phyloP scores from a whole-genome alignment of 176 grass and related monocot genomes.

The Alloteropsis semialata region DNA sequence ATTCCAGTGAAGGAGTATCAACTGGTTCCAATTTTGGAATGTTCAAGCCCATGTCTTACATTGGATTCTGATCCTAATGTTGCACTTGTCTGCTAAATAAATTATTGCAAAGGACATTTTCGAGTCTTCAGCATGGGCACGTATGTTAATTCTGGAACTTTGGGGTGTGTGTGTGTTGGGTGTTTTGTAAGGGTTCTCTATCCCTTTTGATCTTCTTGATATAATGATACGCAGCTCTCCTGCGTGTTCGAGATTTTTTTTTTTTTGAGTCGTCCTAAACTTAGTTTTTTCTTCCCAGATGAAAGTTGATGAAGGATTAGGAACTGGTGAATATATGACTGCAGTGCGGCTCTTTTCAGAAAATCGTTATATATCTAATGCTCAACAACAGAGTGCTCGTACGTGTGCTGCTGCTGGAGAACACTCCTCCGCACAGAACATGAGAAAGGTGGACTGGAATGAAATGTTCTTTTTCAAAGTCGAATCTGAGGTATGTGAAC shows the following conservation, averaged over 20 bases:
- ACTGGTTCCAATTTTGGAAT: too few species aligned
- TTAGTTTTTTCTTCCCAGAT: constrained; percentile 46
- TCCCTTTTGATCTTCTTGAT: too few species aligned
- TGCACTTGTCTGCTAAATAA: constrained; percentile 11
- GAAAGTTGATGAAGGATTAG: constrained; percentile 47
- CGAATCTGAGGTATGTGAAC: constrained; percentile 54
- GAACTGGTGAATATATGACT: constrained; percentile 61
- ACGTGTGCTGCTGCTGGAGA: constrained; percentile 62
- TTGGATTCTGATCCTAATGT: neutral
- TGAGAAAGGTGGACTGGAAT: constrained; percentile 63
- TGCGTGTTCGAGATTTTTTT: too few species aligned
- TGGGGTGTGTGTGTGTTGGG: too few species aligned
- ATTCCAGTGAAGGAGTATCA: neutral
- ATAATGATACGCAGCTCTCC: too few species aligned
- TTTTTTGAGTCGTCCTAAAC: constrained; percentile 21
- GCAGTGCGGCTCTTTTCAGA: constrained; percentile 61
- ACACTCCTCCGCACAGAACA: constrained; percentile 40
- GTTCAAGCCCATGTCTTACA: neutral
- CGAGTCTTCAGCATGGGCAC: neutral
- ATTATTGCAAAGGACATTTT: neutral
- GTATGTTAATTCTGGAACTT: too few species aligned
- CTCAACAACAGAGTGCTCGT: constrained; percentile 84
- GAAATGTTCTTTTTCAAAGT: constrained; percentile 99
- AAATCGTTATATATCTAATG: constrained; percentile 34
- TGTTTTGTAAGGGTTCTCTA: too few species aligned